A percentile compares a stretch with the other conserved stretches of the same genome.
These are phyloP conservation scores for Lanmaoa pseudosensibilis DNA, from an alignment of 768 basidiomycete species.

Conservation along the genomic window DNA sequence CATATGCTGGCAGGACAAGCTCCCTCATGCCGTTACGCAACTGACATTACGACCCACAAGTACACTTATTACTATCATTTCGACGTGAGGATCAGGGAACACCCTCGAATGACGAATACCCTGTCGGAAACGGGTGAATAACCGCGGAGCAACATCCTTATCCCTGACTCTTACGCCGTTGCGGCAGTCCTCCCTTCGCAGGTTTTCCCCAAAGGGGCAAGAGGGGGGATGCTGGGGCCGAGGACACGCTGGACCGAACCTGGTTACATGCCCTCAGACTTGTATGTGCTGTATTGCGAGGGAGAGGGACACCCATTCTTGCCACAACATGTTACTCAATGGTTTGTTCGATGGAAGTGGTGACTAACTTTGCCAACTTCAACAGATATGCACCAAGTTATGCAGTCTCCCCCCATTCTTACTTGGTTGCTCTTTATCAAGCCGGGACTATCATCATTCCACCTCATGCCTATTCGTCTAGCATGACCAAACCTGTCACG, in stretches of 20 bases:
- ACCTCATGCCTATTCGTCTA: not conserved
- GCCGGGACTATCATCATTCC: not conserved
- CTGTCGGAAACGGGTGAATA: constrained; percentile 4
- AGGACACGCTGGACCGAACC: not conserved
- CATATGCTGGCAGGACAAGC: not conserved
- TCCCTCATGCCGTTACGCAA: constrained; percentile 3
- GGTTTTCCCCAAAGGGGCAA: not conserved
- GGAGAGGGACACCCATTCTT: not conserved
- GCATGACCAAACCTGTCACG: not conserved
- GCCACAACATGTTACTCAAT: not conserved
- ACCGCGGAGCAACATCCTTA: constrained; percentile 15
- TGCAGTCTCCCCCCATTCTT: not conserved
- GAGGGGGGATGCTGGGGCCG: not conserved
- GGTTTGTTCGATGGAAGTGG: not conserved
- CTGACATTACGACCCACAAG: not conserved
- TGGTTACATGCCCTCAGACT: not conserved
- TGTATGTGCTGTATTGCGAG: not conserved
- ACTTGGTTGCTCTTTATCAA: not conserved
- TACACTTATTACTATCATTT: constrained; percentile 2
- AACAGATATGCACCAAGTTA: not conserved
- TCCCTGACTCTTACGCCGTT: not conserved
- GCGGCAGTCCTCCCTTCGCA: not conserved
- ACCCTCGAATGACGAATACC: constrained; percentile 3
- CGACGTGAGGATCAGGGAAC: constrained; percentile 20
- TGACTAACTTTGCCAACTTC: not conserved